phyloP scores from a whole-genome alignment of 1,284 basidiomycete species.

The Cutaneotrichosporon daszewskae region DNA sequence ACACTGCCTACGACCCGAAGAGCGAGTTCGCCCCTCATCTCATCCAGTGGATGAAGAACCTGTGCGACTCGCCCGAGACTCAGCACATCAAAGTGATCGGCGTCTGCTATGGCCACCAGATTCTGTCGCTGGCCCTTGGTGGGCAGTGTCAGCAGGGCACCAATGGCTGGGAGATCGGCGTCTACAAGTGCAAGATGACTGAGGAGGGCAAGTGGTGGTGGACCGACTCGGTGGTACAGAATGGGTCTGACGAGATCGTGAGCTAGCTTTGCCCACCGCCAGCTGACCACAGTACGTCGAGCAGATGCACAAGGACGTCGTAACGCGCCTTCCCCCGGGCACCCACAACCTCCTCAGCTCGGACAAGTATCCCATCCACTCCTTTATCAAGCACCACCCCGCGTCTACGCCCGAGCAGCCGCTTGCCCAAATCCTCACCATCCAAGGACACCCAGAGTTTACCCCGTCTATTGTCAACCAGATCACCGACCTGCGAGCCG shows the following conservation, averaged over 20 bases:
- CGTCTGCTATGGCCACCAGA: conserved; percentile 55
- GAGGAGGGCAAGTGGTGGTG: conserved; percentile 48
- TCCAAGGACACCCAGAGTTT: conserved; percentile 54
- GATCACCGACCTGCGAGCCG: conserved; percentile 47
- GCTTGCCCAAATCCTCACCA: conserved; percentile 44
- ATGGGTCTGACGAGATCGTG: conserved; percentile 32
- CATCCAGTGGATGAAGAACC: conserved; percentile 30
- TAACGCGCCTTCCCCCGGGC: conserved; percentile 46
- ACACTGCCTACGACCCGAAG: conserved; percentile 37
- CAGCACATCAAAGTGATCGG: conserved; percentile 40
- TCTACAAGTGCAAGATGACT: conserved; percentile 47
- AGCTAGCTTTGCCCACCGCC: background rate
- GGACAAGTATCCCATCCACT: conserved; percentile 48
- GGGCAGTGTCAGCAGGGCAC: conserved; percentile 45
- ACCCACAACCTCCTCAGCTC: conserved; percentile 49
- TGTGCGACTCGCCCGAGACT: conserved; percentile 23
- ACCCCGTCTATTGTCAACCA: conserved; percentile 49
- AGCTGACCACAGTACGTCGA: conserved; percentile 45
- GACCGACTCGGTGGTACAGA: conserved; percentile 36
- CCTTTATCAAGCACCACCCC: conserved; percentile 48
- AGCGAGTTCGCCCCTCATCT: conserved; percentile 33
- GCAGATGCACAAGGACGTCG: conserved; percentile 53
- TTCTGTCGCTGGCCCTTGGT: conserved; percentile 52
- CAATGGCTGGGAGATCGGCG: conserved; percentile 53
- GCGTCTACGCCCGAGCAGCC: conserved; percentile 42